phyloP scores from a whole-genome alignment of 345 rosid genomes.

The Gossypium longicalyx region DNA sequence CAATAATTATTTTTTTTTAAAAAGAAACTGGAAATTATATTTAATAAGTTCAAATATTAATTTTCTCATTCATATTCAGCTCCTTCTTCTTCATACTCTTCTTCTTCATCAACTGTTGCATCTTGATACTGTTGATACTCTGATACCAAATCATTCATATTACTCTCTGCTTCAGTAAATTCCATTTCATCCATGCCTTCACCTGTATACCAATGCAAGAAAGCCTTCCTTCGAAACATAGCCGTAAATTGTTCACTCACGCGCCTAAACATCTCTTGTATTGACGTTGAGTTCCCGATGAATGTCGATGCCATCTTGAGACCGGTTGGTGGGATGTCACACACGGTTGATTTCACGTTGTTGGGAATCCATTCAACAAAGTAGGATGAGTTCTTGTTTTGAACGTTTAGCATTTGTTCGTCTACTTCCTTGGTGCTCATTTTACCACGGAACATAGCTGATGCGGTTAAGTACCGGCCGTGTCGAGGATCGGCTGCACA shows the following conservation, averaged over 20 bases:
- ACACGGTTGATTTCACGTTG: constrained; percentile 70
- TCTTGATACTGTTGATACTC: too few relatives aligned
- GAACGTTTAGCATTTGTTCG: constrained; percentile 63
- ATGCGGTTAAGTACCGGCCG: constrained; percentile 55
- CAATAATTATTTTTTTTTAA: too few relatives aligned
- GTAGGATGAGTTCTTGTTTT: constrained; percentile 63
- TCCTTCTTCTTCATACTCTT: too few relatives aligned
- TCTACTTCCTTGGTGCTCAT: constrained; percentile 79
- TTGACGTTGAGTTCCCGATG: constrained; percentile 65
- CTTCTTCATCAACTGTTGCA: too few relatives aligned
- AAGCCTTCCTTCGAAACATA: constrained; percentile 13
- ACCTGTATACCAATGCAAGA: too few relatives aligned
- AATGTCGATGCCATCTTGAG: constrained; percentile 70
- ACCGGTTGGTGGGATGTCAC: constrained; percentile 73
- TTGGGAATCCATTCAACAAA: constrained; percentile 71
- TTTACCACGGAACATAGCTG: constrained; percentile 75
- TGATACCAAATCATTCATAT: too few relatives aligned
- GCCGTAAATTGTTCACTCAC: constrained; percentile 72
- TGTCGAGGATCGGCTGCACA: too few relatives aligned
- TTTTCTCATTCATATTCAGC: too few relatives aligned
- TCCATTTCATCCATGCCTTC: too few relatives aligned
- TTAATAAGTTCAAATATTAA: too few relatives aligned
- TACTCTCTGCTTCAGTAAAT: too few relatives aligned
- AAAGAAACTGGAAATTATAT: too few relatives aligned
- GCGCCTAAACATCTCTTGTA: constrained; percentile 73